These are phyloP conservation scores for Penicillium simplicissimum DNA, from an alignment of 495 filamentous ascomycete species.

Conservation along the genomic window DNA sequence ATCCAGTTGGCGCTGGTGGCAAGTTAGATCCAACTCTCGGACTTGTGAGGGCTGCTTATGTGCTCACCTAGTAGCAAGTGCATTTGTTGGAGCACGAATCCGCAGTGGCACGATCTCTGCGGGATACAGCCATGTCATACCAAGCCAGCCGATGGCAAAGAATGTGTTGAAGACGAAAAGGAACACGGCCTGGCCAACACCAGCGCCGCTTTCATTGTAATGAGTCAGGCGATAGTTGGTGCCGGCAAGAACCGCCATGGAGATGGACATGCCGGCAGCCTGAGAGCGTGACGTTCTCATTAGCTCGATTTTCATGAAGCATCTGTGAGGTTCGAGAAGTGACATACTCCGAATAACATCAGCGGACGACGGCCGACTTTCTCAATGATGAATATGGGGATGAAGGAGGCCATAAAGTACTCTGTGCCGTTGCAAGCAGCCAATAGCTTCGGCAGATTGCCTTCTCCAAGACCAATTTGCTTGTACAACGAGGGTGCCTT, in stretches of 20 bases:
- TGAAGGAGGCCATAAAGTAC: constrained; percentile 67
- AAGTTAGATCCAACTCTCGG: background rate
- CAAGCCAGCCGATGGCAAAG: constrained; percentile 70
- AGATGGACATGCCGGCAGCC: constrained; percentile 57
- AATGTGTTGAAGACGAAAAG: constrained; percentile 68
- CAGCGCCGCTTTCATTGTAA: constrained; percentile 36
- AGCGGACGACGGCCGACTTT: constrained; percentile 62
- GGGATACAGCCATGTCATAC: constrained; percentile 70
- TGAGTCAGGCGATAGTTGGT: constrained; percentile 38
- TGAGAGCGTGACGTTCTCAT: background rate
- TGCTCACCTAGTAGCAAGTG: constrained; percentile 18
- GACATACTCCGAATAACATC: constrained; percentile 61
- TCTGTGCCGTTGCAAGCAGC: constrained; percentile 65
- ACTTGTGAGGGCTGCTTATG: background rate
- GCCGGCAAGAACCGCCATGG: constrained; percentile 60
- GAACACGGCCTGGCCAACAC: constrained; percentile 46
- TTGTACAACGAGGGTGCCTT: constrained; percentile 33
- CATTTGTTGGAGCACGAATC: constrained; percentile 29
- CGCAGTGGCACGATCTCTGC: constrained; percentile 57
- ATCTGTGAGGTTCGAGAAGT: background rate
- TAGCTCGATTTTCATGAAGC: background rate
- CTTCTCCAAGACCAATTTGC: constrained; percentile 49
- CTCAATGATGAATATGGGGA: constrained; percentile 66
- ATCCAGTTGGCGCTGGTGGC: constrained; percentile 24
- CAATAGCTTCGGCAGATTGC: constrained; percentile 30